Percentiles rank a stretch among this genome's conserved stretches.
These are phyloP conservation scores for Liquidambar formosana DNA, from an alignment of 164 flowering plant genomes.

Conservation along the genomic window DNA sequence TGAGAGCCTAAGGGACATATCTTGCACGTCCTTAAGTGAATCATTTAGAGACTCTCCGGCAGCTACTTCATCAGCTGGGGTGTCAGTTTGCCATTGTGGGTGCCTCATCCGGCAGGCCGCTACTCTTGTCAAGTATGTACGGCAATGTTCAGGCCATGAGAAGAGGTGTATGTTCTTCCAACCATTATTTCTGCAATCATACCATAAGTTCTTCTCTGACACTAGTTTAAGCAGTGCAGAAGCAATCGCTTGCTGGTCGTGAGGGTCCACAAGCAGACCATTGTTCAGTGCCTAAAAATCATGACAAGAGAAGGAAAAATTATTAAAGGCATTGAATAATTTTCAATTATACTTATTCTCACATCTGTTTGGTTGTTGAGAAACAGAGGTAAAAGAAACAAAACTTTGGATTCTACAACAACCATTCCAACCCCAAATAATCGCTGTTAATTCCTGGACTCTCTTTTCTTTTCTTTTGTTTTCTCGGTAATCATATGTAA, in stretches of 20 bases:
- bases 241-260: conserved; percentile 79
- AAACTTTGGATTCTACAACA: conserved; percentile 2
- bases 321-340: background rate
- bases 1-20: conserved; percentile 87
- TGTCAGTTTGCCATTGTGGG: conserved; percentile 92
- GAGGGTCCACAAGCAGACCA: conserved; percentile 94
- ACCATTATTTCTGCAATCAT: conserved; percentile 79
- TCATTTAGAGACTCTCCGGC: conserved; percentile 72
- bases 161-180: conserved; percentile 91
- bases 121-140: conserved; percentile 88
- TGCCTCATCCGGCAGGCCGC: conserved; percentile 93
- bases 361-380: background rate
- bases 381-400: background rate
- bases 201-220: conserved; percentile 89
- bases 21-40: conserved; percentile 86
- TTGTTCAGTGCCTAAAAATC: conserved; percentile 76
- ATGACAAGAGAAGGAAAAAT: background rate
- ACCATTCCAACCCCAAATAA: background rate
- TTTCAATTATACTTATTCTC: background rate
- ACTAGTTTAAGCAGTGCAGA: conserved; percentile 85
- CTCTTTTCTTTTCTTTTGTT: background rate
- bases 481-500: background rate
- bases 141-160: conserved; percentile 99
- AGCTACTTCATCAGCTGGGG: conserved; percentile 61
- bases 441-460: background rate